Conservation (phyloP, 352 stramenopile species). For the Phytophthora tentaculata region DNA sequence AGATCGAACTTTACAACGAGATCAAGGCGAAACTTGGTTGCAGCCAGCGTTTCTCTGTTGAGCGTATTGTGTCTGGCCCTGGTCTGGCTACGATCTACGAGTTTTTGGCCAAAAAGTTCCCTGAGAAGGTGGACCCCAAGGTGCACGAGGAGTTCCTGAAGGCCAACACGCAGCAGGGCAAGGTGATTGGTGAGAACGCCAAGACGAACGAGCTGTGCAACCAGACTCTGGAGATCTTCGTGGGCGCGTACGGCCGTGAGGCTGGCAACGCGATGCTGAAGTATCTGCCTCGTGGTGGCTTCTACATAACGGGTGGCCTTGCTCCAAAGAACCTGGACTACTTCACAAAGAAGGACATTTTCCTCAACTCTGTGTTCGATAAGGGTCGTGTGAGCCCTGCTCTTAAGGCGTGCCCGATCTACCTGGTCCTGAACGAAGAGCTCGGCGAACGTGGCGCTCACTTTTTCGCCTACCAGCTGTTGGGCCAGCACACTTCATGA, state of each 20-base stretch:
- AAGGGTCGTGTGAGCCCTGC: conserved; percentile 86
- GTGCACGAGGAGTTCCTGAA: conserved; percentile 74
- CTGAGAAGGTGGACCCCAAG: conserved; percentile 77
- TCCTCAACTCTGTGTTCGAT: conserved; percentile 83
- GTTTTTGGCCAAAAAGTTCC: conserved; percentile 93
- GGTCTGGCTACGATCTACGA: conserved; percentile 97
- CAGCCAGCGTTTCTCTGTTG: conserved; percentile 91
- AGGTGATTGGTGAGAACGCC: conserved; percentile 88
- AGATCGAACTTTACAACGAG: conserved; percentile 86
- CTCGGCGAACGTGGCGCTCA: background rate
- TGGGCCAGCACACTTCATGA: no score
- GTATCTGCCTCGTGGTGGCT: conserved; percentile 94
- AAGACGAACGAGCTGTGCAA: conserved; percentile 83
- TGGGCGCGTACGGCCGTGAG: conserved; percentile 94
- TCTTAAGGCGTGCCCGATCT: conserved; percentile 81
- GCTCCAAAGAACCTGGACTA: conserved; percentile 96
- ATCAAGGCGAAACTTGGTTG: conserved; percentile 78
- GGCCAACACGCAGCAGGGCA: conserved; percentile 67
- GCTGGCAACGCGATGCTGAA: conserved; percentile 94
- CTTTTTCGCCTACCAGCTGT: background rate
- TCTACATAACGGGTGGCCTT: conserved; percentile 97
- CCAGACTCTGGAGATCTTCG: conserved; percentile 94
- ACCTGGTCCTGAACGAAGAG: conserved; percentile 67
- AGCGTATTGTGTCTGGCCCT: conserved; percentile 94
- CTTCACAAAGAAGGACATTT: conserved; percentile 82